These are phyloP conservation scores for Solanum chmielewskii DNA, from an alignment of 257 asterid genomes.

Conservation along the genomic window DNA sequence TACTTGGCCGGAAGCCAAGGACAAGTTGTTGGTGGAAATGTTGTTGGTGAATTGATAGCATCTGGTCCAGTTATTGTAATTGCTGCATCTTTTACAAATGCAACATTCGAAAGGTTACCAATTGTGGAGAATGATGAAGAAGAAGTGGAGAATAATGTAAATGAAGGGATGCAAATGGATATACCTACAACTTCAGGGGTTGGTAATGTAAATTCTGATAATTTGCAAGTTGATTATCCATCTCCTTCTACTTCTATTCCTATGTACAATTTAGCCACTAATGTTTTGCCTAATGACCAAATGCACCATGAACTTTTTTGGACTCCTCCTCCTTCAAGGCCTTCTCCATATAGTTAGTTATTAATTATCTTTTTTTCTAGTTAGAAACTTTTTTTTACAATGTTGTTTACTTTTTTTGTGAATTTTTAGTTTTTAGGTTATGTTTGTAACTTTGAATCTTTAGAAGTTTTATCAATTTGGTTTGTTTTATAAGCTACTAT, in stretches of 20 bases:
- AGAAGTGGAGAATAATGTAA: not conserved
- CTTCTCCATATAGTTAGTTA: constrained; percentile 16
- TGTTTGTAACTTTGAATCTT: not conserved
- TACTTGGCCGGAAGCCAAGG: constrained; percentile 79
- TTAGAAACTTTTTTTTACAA: not conserved
- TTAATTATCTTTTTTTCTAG: not conserved
- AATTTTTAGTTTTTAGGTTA: not conserved
- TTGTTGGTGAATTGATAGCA: constrained; percentile 46
- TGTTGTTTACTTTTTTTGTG: constrained; percentile 7
- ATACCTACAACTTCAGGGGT: constrained; percentile 1
- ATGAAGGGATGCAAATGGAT: constrained; percentile 20
- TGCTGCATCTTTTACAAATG: constrained; percentile 62
- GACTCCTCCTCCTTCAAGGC: constrained; percentile 42
- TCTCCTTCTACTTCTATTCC: constrained; percentile 21
- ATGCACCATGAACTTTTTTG: constrained; percentile 50
- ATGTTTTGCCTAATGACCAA: constrained; percentile 42
- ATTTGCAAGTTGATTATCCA: constrained; percentile 6
- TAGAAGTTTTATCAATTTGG: not conserved
- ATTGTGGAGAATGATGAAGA: constrained; percentile 29
- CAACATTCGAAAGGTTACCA: constrained; percentile 65
- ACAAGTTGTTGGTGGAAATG: constrained; percentile 69
- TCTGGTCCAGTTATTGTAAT: constrained; percentile 82
- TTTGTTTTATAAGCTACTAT: not conserved
- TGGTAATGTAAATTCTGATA: constrained; percentile 1
- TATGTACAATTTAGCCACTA: constrained; percentile 29